Conservation (phyloP, 257 asterid genomes). For the Gentiana straminea region DNA sequence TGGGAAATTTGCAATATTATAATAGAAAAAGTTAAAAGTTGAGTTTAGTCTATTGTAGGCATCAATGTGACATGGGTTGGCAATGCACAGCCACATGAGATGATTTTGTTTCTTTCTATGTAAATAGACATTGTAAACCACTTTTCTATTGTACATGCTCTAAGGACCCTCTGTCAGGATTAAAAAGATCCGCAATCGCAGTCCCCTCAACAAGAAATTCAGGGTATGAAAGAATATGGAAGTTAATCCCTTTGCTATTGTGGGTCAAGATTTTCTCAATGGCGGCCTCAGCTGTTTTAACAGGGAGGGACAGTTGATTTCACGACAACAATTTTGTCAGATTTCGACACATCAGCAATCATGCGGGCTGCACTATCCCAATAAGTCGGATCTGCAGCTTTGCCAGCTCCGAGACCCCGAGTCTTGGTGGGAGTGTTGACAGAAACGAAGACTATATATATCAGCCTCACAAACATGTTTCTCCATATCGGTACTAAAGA, state of each 20-base stretch:
- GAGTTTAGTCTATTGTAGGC: no score
- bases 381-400: conserved; percentile 31
- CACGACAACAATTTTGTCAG: conserved; percentile 27
- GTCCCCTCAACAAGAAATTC: conserved; percentile 32
- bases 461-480: conserved; percentile 25
- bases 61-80: no score
- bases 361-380: conserved; percentile 34
- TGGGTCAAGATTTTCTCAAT: background rate
- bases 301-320: conserved; percentile 34
- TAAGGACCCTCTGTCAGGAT: conserved; percentile 21
- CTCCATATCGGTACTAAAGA: conserved; percentile 26
- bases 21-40: no score
- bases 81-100: no score
- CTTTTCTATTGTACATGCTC: no score
- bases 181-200: conserved; percentile 26
- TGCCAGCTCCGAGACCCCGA: conserved; percentile 29
- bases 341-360: conserved; percentile 27
- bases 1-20: no score
- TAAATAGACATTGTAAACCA: no score
- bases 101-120: no score
- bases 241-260: conserved; percentile 27
- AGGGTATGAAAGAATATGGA: conserved; percentile 24
- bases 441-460: conserved; percentile 21
- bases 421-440: conserved; percentile 29
- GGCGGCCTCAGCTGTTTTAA: conserved; percentile 10